Evolutionary conservation across 345 rosid genomes (phyloP), one percentile per base, ranked within the genome.

Genomic region (Gossypium raimondii): DNA sequence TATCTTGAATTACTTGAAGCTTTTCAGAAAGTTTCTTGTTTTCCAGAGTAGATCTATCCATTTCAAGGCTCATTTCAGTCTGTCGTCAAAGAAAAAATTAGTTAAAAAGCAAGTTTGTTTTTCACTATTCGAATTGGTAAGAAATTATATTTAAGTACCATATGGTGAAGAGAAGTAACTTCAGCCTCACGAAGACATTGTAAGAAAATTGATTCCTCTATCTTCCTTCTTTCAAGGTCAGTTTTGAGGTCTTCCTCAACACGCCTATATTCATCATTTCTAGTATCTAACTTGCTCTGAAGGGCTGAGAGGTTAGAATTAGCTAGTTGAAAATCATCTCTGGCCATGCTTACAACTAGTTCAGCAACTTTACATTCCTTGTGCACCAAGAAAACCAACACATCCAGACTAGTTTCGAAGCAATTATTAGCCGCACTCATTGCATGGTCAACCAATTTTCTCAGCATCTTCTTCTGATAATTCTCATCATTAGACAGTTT

Each of bases 11-110:
- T 62, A 18, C 67, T 16, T 62, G 11, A 14, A 27, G 11, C 45
- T 62, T n/a, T 62, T 62, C 20, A 62, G 66, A 61, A 61, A 62
- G 67, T 29, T 62, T 20, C 20, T 62, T 62, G 45, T 16, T 62
- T 34, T 29, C 20, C 67, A 14, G 67, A 62, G 67, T 18, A 34
- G 45, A 62, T 29, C 20, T 18, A 62, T 62, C 67, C 45, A 14
- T 62, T 62, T 62, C 67, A 62, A 62, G 67, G 20, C 10, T 62
- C 20, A 62, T 29, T 62, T 34, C 45, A 62, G 45, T 13, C 67
- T 29, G 67, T 13, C 12, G 7, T 5, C 41, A 34, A 34, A 62
- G 7, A 61, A 27, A 61, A 61, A 27, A 29, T 2, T 4, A 13
- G 66, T 29, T 29, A 61, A 29, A 58, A 61, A 61, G 10, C n/a